Percentiles rank a stretch among this genome's conserved stretches.
Conservation (phyloP, 306 rosid species). For the Malus domestica region ASM211411v1 NC_041796.1:24116501-24117000, state of each 20-base stretch:
- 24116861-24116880: conserved; percentile 38
- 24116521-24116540: no score
- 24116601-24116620: background rate
- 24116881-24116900: conserved; percentile 35
- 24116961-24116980: conserved; percentile 36
- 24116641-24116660: background rate
- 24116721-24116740: background rate
- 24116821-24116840: conserved; percentile 21
- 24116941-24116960: conserved; percentile 38
- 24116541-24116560: no score
- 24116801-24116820: conserved; percentile 33
- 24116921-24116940: conserved; percentile 39
- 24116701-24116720: background rate
- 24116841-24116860: conserved; percentile 29
- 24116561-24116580: background rate
- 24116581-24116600: background rate
- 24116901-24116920: conserved; percentile 37
- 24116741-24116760: background rate
- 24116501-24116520: no score
- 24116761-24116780: conserved; percentile 33
- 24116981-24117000: conserved; percentile 36
- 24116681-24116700: background rate
- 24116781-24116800: conserved; percentile 32
- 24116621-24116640: no score
- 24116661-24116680: background rate